Conservation (phyloP, 2,329 filamentous ascomycete genomes). For the Xylaria sp. region DNA sequence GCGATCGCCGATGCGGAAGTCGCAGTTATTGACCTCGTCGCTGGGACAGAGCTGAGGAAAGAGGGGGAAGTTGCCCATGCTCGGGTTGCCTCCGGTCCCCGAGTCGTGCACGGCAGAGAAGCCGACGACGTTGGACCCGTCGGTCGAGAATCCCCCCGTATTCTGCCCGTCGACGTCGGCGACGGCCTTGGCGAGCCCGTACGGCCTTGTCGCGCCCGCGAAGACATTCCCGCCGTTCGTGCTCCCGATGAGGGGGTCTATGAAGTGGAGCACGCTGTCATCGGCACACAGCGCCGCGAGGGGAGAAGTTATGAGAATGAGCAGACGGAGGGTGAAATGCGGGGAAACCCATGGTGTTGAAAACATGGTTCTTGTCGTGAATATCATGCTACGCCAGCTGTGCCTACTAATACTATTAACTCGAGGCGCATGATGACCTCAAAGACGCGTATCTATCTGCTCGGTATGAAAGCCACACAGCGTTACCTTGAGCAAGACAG, state of each 20-base stretch:
- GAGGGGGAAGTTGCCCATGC: constrained; percentile 53
- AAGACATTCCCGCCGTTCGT: constrained; percentile 64
- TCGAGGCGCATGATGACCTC: background rate
- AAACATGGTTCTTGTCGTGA: background rate
- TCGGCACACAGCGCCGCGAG: constrained; percentile 18
- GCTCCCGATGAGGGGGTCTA: constrained; percentile 60
- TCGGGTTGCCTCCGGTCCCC: constrained; percentile 52
- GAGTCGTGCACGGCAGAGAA: constrained; percentile 55
- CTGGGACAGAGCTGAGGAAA: constrained; percentile 50
- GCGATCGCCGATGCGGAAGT: constrained; percentile 56
- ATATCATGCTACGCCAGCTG: background rate
- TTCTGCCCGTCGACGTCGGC: constrained; percentile 56
- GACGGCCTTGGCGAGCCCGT: constrained; percentile 61
- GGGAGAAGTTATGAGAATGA: constrained; percentile 24
- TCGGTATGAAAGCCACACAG: background rate
- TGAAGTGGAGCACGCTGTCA: constrained; percentile 36
- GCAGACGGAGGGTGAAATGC: constrained; percentile 9
- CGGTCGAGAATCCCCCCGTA: constrained; percentile 52
- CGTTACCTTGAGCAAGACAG: background rate
- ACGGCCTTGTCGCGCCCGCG: constrained; percentile 60
- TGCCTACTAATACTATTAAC: background rate
- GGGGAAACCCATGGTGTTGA: constrained; percentile 21
- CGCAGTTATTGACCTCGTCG: constrained; percentile 61
- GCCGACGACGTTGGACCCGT: constrained; percentile 55
- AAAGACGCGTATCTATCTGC: background rate